These are phyloP conservation scores for Arachis monticola DNA, from an alignment of 331 rosid species.

Conservation along the genomic window DNA sequence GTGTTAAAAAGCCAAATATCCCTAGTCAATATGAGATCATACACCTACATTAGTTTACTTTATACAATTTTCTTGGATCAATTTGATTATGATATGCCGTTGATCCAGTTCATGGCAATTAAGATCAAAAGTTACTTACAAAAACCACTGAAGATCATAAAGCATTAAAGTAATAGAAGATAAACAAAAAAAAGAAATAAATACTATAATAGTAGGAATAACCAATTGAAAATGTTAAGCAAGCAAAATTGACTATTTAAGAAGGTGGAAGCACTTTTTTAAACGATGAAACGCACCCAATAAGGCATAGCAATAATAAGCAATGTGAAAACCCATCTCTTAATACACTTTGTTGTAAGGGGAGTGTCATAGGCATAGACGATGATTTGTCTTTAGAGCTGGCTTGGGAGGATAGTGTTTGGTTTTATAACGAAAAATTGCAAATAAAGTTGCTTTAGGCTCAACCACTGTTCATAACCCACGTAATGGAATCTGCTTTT, in stretches of 20 bases:
- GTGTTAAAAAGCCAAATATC: constrained; percentile 4
- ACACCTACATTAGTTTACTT: constrained; percentile 7
- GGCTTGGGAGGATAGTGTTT: constrained; percentile 34
- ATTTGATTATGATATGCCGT: constrained; percentile 1
- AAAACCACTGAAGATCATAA: constrained; percentile 1
- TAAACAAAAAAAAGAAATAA: not conserved
- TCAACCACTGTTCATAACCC: constrained; percentile 35
- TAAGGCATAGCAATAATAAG: constrained; percentile 27
- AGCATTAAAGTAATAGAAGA: constrained; percentile 34
- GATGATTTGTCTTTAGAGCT: constrained; percentile 43
- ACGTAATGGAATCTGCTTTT: constrained; percentile 63
- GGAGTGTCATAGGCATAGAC: constrained; percentile 27
- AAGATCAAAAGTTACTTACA: constrained; percentile 32
- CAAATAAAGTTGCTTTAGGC: constrained; percentile 45
- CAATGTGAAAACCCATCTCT: not conserved
- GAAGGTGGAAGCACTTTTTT: constrained; percentile 52
- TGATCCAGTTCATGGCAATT: constrained; percentile 1
- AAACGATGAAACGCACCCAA: constrained; percentile 31
- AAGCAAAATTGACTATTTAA: constrained; percentile 8
- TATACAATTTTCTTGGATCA: constrained; percentile 17
- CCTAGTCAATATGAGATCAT: constrained; percentile 20
- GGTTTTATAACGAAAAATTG: constrained; percentile 28
- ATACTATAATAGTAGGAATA: constrained; percentile 1
- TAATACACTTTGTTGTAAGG: constrained; percentile 39
- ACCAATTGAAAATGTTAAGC: constrained; percentile 21